Evolutionary conservation across 2,329 filamentous ascomycete genomes (phyloP).

Genomic region (Aspergillus sp.): DNA sequence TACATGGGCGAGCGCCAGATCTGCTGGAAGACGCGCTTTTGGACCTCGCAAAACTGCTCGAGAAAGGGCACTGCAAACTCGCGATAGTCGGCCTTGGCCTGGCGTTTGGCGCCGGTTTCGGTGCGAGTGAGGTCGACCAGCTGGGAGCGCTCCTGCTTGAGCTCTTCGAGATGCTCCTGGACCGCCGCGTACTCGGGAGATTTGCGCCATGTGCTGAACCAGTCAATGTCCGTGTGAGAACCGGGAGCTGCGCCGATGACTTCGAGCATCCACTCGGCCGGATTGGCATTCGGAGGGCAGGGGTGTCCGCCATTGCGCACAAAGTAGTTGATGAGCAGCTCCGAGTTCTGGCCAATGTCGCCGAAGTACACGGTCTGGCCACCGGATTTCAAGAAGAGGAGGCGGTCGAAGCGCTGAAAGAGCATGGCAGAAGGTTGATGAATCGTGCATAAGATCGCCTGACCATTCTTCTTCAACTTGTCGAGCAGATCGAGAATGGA

Average conservation of each 20-base stretch:
- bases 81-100: conserved; percentile 60
- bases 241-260: conserved; percentile 65
- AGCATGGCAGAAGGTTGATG: conserved; percentile 94
- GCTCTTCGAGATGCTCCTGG: conserved; percentile 59
- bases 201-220: conserved; percentile 65
- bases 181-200: conserved; percentile 62
- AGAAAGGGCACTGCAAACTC: conserved; percentile 81
- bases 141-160: conserved; percentile 48
- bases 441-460: conserved; percentile 93
- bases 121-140: conserved; percentile 33
- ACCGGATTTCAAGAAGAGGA: conserved; percentile 67
- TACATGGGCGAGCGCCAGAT: conserved; percentile 91
- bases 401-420: conserved; percentile 79
- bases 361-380: conserved; percentile 73
- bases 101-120: conserved; percentile 30
- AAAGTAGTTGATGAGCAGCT: conserved; percentile 66
- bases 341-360: conserved; percentile 64
- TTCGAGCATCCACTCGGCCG: conserved; percentile 75
- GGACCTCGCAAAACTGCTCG: conserved; percentile 69
- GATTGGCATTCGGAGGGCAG: conserved; percentile 68
- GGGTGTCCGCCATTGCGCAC: conserved; percentile 64
- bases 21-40: conserved; percentile 79
- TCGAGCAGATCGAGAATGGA: conserved; percentile 57
- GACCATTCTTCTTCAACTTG: conserved; percentile 84
- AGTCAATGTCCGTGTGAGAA: conserved; percentile 66